Base-by-base conservation (phyloP, 2,329 filamentous ascomycete genomes). In the Calonectria pauciramosa region DNA sequence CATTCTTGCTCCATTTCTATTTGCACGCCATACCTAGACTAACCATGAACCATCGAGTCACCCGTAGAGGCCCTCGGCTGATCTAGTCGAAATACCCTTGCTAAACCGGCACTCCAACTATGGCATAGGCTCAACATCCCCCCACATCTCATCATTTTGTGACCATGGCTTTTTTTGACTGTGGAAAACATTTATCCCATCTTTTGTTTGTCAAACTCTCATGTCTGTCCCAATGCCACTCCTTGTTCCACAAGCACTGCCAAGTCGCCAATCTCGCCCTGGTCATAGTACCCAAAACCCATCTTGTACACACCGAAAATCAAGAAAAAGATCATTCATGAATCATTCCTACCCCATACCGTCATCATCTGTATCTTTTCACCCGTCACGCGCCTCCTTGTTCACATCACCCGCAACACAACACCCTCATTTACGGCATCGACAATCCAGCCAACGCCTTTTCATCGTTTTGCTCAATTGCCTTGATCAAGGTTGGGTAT, bases 401-500 rank as follows among this genome's bases (percentile, higher is more conserved):
- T 38, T 28, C 26, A 11, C 38, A 18, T 13, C 6, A n/a, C n/a
- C 65, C 32, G 44, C 34, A 38, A 3, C 20, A 41, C 54, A 47
- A 70, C 66, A 52, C 66, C 64, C 38, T 52, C 69, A 56, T 47
- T 59, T 78, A 81, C 47, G 72, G 73, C 51, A 72, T 75, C 54
- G 75, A 59, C 71, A 90, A 83, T 71, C 86, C 85, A 4, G 89
- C 88, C 68, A 92, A 83, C 14, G 89, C 84, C 82, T 89, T 90
- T 80, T 90, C 88, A 75, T 89, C 86, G 77, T 88, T 89, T 76
- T 88, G 85, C 79, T 90, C 89, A 68, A 91, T 85, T 0, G 94
- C 95, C 85, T 91, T 93, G 82, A 92, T 90, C 84, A 96, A 97
- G 1, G 93, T 94, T 59, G 97, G 94, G 84, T 94, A 99, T 3